Evolutionary conservation across 805 yeast genomes (phyloP).

Genomic region (Saitoella complicata): DNA sequence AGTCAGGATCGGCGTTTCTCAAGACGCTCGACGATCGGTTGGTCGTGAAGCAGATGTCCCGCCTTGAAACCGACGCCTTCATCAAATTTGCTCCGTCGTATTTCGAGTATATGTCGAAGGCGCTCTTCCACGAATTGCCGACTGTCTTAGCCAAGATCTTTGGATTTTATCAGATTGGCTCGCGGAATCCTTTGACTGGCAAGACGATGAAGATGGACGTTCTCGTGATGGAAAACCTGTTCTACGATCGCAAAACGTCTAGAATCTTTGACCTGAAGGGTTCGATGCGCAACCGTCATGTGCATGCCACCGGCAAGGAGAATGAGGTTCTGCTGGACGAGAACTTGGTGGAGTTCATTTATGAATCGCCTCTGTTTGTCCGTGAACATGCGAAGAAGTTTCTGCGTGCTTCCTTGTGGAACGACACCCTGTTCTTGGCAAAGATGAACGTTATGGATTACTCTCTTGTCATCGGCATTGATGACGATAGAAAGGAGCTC

Average conservation of each 20-base stretch:
- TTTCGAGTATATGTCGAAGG: conserved; percentile 90
- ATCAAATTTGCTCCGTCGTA: conserved; percentile 91
- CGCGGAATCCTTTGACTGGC: conserved; percentile 60
- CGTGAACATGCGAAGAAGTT: conserved; percentile 79
- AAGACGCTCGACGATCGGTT: conserved; percentile 84
- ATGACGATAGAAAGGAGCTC: conserved; percentile 39
- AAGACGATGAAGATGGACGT: conserved; percentile 75
- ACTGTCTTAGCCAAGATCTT: conserved; percentile 88
- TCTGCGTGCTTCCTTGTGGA: conserved; percentile 78
- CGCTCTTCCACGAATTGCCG: conserved; percentile 84
- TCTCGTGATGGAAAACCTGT: conserved; percentile 87
- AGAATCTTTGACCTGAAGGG: conserved; percentile 93
- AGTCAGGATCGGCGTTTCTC: conserved; percentile 85
- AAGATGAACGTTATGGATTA: conserved; percentile 99
- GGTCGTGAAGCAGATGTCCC: conserved; percentile 75
- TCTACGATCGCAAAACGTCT: conserved; percentile 64
- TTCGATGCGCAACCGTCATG: conserved; percentile 94
- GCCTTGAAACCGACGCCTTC: conserved; percentile 81
- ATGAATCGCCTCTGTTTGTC: conserved; percentile 88
- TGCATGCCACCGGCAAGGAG: conserved; percentile 86
- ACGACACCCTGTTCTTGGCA: conserved; percentile 82
- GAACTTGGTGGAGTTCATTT: conserved; percentile 91
- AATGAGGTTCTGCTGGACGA: conserved; percentile 91
- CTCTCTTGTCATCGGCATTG: conserved; percentile 86
- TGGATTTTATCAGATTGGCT: conserved; percentile 89